Evolutionary conservation across 2,329 filamentous ascomycete species (phyloP).

Genomic region (Pseudocercospora crystallina): DNA sequence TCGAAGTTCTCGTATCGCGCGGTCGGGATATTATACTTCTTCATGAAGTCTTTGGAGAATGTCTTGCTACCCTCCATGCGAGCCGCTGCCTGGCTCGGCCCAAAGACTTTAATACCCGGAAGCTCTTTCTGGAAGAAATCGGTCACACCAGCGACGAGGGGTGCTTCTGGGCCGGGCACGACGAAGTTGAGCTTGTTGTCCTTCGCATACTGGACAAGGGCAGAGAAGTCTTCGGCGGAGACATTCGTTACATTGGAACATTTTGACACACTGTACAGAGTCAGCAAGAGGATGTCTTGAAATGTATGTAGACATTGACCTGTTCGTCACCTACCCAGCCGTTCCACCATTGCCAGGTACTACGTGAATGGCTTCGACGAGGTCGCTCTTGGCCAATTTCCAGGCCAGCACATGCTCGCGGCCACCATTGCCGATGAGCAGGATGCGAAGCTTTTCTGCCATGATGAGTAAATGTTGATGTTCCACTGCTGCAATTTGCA

Average conservation of each 20-base stretch:
- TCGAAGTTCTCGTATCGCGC: slow-evolving; percentile 84
- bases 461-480: slow-evolving; percentile 19
- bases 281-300: slow-evolving; percentile 3
- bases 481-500: slow-evolving; percentile 1
- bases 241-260: slow-evolving; percentile 64
- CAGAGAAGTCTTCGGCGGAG: slow-evolving; percentile 73
- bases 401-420: slow-evolving; percentile 93
- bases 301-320: slow-evolving; percentile 5
- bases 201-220: slow-evolving; percentile 72
- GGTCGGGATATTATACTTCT: slow-evolving; percentile 82
- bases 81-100: slow-evolving; percentile 79
- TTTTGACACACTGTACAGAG: slow-evolving; percentile 31
- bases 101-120: slow-evolving; percentile 72
- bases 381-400: slow-evolving; percentile 82
- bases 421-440: slow-evolving; percentile 90
- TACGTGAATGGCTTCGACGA: slow-evolving; percentile 70
- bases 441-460: slow-evolving; percentile 58
- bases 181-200: slow-evolving; percentile 75
- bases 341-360: slow-evolving; percentile 86
- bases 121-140: slow-evolving; percentile 66
- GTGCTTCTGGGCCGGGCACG: slow-evolving; percentile 86
- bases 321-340: slow-evolving; percentile 43
- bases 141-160: slow-evolving; percentile 88
- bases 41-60: slow-evolving; percentile 98
- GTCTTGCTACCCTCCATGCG: slow-evolving; percentile 95